Evolutionary conservation across 2,329 filamentous ascomycete genomes (phyloP), one percentile per base, ranked within the genome.

Genomic region (Colletotrichum cordylinicola): DNA sequence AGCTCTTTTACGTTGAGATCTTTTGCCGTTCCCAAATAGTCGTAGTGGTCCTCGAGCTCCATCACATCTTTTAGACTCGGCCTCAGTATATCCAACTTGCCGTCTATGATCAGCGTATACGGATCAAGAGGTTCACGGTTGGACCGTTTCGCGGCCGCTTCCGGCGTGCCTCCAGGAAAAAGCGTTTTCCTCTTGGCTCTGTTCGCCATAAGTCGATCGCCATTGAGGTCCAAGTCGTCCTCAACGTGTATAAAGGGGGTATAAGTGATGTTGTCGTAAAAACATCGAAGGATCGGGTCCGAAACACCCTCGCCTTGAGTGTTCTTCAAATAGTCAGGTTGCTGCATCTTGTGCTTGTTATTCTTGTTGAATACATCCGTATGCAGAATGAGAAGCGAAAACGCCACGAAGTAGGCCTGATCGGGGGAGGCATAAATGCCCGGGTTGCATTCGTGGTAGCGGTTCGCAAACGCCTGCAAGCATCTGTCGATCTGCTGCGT

Each of bases 351-450:
- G 84, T 97, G 92, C 86, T 98, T 98, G 87, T 98, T 98, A 87
- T 98, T 99, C 86, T 98, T 98, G 88, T 99, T 99, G 91, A 98
- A 98, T n/a, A 98, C 95, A 82, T 99, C 97, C 0, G 97, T 98
- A 81, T 99, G 97, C 39, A 99, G 88, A 79, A 99, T 98, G 75
- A 99, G 91, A 72, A 99, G 92, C 3, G 96, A 98, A 82, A 99
- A 99, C 18, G 96, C 96, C 78, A 98, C 96, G 81, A 98, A 98
- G 83, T 98, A 98, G n/a, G 97, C 96, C 85, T 98, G 95, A 81
- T 98, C 97, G 80, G 96, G 92, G 39, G 93, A 93, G 29, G 94
- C 91, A 85, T 98, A 99, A 76, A 99, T 98, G 52, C 97, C 96
- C 4, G 97, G 97, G 80, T 99, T 99, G 86, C 97, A 99, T 84